Evolutionary conservation across 176 grass and related monocot species (phyloP).

Genomic region (Paspalum notatum): DNA sequence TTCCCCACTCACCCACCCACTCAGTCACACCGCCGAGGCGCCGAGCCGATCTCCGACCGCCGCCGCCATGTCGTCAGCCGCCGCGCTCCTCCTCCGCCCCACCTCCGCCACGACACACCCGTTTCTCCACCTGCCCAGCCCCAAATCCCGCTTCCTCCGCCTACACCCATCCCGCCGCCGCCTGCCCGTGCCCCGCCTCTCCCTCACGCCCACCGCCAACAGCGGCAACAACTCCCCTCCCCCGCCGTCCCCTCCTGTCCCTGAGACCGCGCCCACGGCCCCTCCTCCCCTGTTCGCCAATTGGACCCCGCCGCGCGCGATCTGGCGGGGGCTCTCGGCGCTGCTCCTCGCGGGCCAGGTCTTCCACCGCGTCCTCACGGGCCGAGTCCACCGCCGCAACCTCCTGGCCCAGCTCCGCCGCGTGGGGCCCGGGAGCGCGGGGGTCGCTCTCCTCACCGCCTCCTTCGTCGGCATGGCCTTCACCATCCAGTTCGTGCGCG

Average conservation of each 20-base stretch:
- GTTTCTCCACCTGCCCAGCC: slow-evolving; percentile 7
- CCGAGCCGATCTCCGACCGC: slow-evolving; percentile 44
- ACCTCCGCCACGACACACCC: slow-evolving; percentile 3
- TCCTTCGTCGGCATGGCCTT: slow-evolving; percentile 98
- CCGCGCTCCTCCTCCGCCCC: slow-evolving; percentile 46
- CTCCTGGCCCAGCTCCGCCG: slow-evolving; percentile 86
- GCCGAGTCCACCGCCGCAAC: slow-evolving; percentile 85
- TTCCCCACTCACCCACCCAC: slow-evolving; percentile 15
- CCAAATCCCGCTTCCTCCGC: slow-evolving; percentile 35
- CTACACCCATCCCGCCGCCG: slow-evolving; percentile 30
- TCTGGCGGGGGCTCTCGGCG: slow-evolving; percentile 89
- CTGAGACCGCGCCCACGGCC: neutral
- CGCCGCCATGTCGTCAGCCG: slow-evolving; percentile 38
- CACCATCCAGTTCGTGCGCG: slow-evolving; percentile 99
- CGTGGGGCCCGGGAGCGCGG: slow-evolving; percentile 75
- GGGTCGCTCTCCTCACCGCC: slow-evolving; percentile 91
- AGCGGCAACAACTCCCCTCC: slow-evolving; percentile 56
- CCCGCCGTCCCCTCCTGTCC: slow-evolving; percentile 4
- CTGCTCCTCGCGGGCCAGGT: slow-evolving; percentile 88
- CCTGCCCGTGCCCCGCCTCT: slow-evolving; percentile 36
- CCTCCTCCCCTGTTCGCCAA: slow-evolving; percentile 38
- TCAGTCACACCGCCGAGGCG: neutral
- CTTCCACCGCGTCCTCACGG: slow-evolving; percentile 69
- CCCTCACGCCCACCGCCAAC: slow-evolving; percentile 34
- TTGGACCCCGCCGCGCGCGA: slow-evolving; percentile 71